Evolutionary conservation across 179 eudicot species (phyloP), one percentile per base, ranked within the genome.

Genomic region (Amaranthus tricolor): DNA sequence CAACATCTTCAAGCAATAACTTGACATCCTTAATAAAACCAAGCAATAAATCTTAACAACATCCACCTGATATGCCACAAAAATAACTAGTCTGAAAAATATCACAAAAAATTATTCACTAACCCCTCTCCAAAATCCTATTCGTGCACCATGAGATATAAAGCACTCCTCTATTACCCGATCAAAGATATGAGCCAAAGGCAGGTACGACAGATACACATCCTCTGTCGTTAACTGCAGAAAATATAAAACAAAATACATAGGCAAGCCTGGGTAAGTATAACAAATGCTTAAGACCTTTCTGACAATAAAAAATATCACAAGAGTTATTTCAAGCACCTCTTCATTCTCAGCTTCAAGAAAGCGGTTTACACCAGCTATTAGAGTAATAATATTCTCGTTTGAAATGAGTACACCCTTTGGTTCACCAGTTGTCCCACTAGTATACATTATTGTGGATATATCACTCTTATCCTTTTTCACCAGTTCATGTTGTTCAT

Each of bases 51-150:
- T 45, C 7, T 56, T 52, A 67, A 53, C 17, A 55, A 7, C 17
- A 48, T 49, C 31, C 66, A 14, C 51, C 45, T 9, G 4, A 73
- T 14, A 49, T 21, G 24, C 76, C 58, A 51, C 54, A 60, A 47
- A 56, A 21, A 48, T 55, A 54, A 17, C 45, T 52, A 62, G 45
- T 65, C 55, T 60, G 62, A 19, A 10, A 10, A 63, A 69, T 21
- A 57, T 70, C 64, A 21, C 9, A 6, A 52, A 62, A 48, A 68
- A 73, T 31, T 53, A 75, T 69, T 15, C 20, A 78, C 88, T 85
- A 80, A 92, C 98, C 94, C 97, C 98, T 64, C 96, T 89, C 98
- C 98, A 94, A 61, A 92, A 94, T 85, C 98, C 98, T 74, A 94
- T 89, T 74, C 82, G 80, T 70, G 91, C 96, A 58, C 91, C 98